Evolutionary conservation across 768 basidiomycete genomes (phyloP), one percentile per base, ranked within the genome.

Genomic region (Suillus occidentalis): DNA sequence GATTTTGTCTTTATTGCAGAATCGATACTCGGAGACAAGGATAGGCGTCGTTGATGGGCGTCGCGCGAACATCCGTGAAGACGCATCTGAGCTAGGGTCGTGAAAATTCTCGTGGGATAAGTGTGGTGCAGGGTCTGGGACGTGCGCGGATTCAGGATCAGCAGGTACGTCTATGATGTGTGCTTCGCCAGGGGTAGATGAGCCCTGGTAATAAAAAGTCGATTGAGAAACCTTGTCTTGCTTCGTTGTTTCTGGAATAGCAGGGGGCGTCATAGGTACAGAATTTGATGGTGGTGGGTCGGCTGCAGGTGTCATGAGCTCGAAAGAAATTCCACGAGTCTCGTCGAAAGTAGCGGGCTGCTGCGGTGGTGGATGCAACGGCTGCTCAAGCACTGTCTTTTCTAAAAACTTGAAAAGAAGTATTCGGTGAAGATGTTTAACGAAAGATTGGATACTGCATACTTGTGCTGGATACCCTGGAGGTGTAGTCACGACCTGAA

Each of bases 391-490:
- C 8, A 18, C 52, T 10, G 64, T 68, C 9, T 50, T 71, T 66
- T 69, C 65, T 67, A 72, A 66, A 66, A 75, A 67, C 75, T 76
- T 60, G 6, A 13, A 34, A 65, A 45, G 52, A 42, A 2, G 50
- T 28, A 62, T 57, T 52, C 45, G 49, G 65, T 58, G 53, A n/a
- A 34, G 34, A 66, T 69, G 69, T 22, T 43, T 8, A n/a, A 52
- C 20, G 12, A 57, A 52, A 39, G 40, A 45, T 55, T 45, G 34
- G 55, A 37, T 49, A 6, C 13, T 2, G 78, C 87, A 63, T 75
- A 91, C 91, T 68, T 91, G 82, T 76, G 73, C 76, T 7, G 91
- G 91, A 69, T 83, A 81, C 18, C 92, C 92, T 45, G 92, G 91
- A 0, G 89, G 75, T 6, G 88, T 92, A 6, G 85, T 65, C 9